phyloP scores from a whole-genome alignment of 208 protist species.

The Cochliopodium minus region DNA sequence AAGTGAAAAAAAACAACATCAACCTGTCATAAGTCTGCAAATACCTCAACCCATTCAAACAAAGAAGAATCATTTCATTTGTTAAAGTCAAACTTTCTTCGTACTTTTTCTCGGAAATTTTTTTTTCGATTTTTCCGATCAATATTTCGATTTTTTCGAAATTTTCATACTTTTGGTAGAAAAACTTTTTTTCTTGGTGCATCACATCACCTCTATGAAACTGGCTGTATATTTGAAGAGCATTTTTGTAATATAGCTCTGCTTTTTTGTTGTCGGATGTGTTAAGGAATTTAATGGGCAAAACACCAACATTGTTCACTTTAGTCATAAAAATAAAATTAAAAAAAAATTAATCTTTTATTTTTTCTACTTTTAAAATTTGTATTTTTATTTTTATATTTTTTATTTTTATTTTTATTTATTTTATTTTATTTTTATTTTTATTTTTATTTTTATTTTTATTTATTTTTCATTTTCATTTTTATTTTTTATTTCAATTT shows the following conservation, averaged over 20 bases:
- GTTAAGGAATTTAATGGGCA: neutral
- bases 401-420: no score
- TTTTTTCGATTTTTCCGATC: no score
- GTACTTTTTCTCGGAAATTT: neutral
- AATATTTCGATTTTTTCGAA: neutral
- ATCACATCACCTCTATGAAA: neutral
- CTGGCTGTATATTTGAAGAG: neutral
- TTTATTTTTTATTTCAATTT: no score
- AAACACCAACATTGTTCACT: neutral
- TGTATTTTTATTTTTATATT: no score
- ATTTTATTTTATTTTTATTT: no score
- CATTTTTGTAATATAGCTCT: neutral
- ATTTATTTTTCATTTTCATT: no score
- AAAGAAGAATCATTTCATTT: neutral
- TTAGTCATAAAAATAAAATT: no score
- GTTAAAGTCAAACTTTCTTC: no score
- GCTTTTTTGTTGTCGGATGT: neutral
- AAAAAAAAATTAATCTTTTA: no score
- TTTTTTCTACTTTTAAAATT: no score
- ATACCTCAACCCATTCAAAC: neutral
- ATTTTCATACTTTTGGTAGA: neutral
- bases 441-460: no score
- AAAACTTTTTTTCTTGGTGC: neutral
- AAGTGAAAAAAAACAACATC: neutral
- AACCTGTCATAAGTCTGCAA: slow-evolving; percentile 3